Conservation (phyloP, 2,329 filamentous ascomycete species). For the Pseudogymnoascus sp. region DNA sequence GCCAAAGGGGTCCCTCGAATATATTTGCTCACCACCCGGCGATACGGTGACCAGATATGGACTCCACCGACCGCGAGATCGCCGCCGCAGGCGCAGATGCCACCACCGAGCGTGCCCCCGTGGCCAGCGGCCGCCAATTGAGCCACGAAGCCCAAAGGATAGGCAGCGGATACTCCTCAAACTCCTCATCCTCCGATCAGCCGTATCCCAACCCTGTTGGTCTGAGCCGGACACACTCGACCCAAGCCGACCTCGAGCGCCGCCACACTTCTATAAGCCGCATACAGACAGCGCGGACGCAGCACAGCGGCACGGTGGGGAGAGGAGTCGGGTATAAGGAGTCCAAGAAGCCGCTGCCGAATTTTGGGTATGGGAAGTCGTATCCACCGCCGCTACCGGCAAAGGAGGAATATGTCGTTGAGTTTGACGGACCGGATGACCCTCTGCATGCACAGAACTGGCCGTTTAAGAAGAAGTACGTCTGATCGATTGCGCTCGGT, state of each 20-base stretch:
- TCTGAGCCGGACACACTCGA: slow-evolving; percentile 52
- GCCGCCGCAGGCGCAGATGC: background rate
- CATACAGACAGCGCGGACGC: slow-evolving; percentile 62
- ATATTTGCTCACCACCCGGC: background rate
- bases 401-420: slow-evolving; percentile 70
- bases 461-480: slow-evolving; percentile 68
- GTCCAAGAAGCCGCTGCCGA: slow-evolving; percentile 52
- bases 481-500: slow-evolving; percentile 33
- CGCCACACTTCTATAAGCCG: slow-evolving; percentile 62
- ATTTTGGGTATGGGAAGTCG: slow-evolving; percentile 65
- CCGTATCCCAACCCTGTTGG: slow-evolving; percentile 33
- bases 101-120: background rate
- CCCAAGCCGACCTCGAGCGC: slow-evolving; percentile 59
- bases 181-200: slow-evolving; percentile 38
- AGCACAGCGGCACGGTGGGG: slow-evolving; percentile 68
- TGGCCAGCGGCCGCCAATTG: slow-evolving; percentile 17
- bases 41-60: slow-evolving; percentile 3
- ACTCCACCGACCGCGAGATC: background rate
- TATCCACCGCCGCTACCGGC: slow-evolving; percentile 63
- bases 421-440: slow-evolving; percentile 77
- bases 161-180: slow-evolving; percentile 45
- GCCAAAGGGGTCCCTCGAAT: background rate
- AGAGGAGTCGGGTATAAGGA: slow-evolving; percentile 35
- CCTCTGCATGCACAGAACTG: slow-evolving; percentile 85
- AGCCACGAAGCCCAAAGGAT: slow-evolving; percentile 54